Evolutionary conservation across 2,329 filamentous ascomycete species (phyloP), one percentile per base, ranked within the genome.

Genomic region (Dothideomycetes sp.): DNA sequence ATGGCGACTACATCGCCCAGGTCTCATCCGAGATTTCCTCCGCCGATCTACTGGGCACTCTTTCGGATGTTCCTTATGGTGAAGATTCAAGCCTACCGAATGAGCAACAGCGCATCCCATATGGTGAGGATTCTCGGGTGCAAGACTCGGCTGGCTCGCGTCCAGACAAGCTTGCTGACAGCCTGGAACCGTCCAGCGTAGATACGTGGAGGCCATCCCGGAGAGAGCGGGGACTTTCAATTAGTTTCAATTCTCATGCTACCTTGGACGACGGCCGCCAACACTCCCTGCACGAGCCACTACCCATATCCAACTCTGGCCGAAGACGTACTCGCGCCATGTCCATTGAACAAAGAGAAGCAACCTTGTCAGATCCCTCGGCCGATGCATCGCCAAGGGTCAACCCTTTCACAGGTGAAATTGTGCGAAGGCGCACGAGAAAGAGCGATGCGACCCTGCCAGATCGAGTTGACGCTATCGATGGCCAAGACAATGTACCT

Each of bases 191-290:
- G 7, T 27, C 22, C 22, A 27, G 22, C 22, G 12, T 12, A 27
- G 22, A 27, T 12, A 27, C 12, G 7, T 7, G 12, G 22, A 12
- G 12, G 12, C 7, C 7, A 7, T 27, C 22, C 12, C 7, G 22
- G 12, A 7, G 42, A n/a, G 36, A 31, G 33, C 58, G 61, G 24
- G 54, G 52, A 27, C 54, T 54, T 18, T 62, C 61, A 24, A 63
- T 65, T 41, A 63, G 54, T 49, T 65, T 65, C 50, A 55, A 58
- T 44, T 50, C 53, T 14, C 48, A 61, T 43, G 61, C 64, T 24
- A 60, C 52, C 3, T 56, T 64, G 34, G 62, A 65, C 45, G 55
- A 55, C 41, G 62, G 62, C 37, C 52, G 59, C 37, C 52, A 52
- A n/a, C 49, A 59, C 9, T 53, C 53, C 12, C 51, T 64, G 31